Percentiles rank a stretch among this genome's conserved stretches.
Conservation (phyloP, 116 monocot genomes). For the Iris pallida region DNA sequence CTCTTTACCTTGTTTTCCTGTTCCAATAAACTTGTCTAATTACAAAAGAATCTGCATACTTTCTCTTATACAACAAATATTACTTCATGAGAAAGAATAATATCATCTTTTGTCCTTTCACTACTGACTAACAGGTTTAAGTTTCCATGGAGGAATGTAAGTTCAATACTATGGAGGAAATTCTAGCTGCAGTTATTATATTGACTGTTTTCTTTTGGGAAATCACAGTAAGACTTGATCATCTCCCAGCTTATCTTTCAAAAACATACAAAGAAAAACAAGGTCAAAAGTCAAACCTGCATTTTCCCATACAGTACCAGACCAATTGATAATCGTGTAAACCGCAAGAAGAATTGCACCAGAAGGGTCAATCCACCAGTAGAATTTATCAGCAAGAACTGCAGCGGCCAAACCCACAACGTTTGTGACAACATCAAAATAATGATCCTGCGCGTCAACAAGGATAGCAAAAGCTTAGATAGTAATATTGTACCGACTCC, state of each 20-base stretch:
- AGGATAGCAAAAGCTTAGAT: not conserved
- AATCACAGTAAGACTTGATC: not conserved
- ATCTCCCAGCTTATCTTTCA: not conserved
- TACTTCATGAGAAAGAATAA: too few relatives aligned
- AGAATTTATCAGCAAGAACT: conserved; percentile 80
- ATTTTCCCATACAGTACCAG: conserved; percentile 93
- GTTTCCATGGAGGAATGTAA: too few relatives aligned
- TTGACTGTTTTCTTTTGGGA: too few relatives aligned
- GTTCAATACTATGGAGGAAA: too few relatives aligned
- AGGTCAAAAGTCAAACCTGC: conserved; percentile 45
- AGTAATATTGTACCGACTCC: not conserved
- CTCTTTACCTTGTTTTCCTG: too few relatives aligned
- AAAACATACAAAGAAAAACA: not conserved
- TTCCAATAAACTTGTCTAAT: too few relatives aligned
- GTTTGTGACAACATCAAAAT: conserved; percentile 96
- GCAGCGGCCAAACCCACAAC: conserved; percentile 84
- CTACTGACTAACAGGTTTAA: too few relatives aligned
- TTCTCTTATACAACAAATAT: too few relatives aligned
- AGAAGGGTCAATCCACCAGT: conserved; percentile 90
- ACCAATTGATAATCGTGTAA: conserved; percentile 92
- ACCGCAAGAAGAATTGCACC: conserved; percentile 87
- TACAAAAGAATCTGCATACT: too few relatives aligned
- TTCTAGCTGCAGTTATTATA: too few relatives aligned
- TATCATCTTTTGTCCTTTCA: too few relatives aligned
- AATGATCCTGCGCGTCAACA: conserved; percentile 63